A percentile compares a stretch with the other conserved stretches of the same genome.
Conservation (phyloP, 305 asterid genomes). For the Caryopteris hybrid region DNA sequence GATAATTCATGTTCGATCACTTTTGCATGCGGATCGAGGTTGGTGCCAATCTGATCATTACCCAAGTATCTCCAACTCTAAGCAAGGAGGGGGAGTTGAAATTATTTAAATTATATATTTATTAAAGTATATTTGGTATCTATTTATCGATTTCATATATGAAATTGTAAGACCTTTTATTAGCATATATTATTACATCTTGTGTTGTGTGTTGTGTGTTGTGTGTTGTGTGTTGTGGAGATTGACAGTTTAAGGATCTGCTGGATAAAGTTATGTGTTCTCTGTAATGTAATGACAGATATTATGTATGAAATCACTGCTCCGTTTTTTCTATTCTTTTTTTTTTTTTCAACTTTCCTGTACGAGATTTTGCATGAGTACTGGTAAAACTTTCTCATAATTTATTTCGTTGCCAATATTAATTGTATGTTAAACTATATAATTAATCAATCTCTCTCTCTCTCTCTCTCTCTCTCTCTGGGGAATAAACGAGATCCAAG, state of each 20-base stretch:
- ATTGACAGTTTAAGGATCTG: background rate
- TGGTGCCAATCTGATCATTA: constrained; percentile 15
- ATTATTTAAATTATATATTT: background rate
- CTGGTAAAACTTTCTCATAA: too few species aligned
- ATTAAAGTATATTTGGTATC: background rate
- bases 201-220: too few species aligned
- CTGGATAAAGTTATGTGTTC: background rate
- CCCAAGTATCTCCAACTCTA: constrained; percentile 6
- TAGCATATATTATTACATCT: background rate
- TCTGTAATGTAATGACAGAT: background rate
- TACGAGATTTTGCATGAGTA: too few species aligned
- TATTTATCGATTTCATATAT: background rate
- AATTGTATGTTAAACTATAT: too few species aligned
- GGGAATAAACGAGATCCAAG: background rate
- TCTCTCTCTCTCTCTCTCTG: background rate
- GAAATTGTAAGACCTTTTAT: background rate
- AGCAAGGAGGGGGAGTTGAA: background rate
- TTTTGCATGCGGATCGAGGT: constrained; percentile 37
- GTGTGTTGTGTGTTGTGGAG: too few species aligned
- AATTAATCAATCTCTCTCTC: too few species aligned
- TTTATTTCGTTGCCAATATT: too few species aligned
- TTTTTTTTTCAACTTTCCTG: too few species aligned
- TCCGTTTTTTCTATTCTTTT: background rate
- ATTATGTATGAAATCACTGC: background rate
- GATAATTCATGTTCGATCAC: constrained; percentile 34